Evolutionary conservation across 257 asterid genomes (phyloP).

Genomic region (Przewalskia tangutica): DNA sequence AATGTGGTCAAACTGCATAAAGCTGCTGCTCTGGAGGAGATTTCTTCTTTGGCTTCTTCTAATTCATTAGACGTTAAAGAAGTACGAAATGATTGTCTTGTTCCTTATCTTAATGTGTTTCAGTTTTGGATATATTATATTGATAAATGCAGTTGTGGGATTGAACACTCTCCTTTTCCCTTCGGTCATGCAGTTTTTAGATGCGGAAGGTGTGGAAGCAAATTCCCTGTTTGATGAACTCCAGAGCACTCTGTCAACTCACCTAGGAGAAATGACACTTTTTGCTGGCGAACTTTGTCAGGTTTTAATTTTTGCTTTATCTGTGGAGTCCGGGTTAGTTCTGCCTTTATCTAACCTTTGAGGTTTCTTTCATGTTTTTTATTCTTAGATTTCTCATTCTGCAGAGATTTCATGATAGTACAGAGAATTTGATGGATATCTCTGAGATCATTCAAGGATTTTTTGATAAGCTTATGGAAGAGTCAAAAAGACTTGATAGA

Average conservation of each 20-base stretch:
- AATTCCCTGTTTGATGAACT: slow-evolving; percentile 53
- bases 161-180: not conserved
- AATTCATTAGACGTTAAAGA: slow-evolving; percentile 42
- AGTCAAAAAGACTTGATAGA: slow-evolving; percentile 30
- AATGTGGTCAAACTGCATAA: slow-evolving; percentile 67
- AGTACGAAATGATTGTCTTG: slow-evolving; percentile 27
- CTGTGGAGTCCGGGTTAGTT: not conserved
- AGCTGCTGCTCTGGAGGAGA: slow-evolving; percentile 60
- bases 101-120: not conserved
- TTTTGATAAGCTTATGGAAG: slow-evolving; percentile 32
- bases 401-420: slow-evolving; percentile 39
- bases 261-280: slow-evolving; percentile 56
- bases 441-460: slow-evolving; percentile 29
- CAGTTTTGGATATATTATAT: not conserved
- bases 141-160: slow-evolving; percentile 1
- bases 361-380: not conserved
- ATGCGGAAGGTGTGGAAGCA: slow-evolving; percentile 42
- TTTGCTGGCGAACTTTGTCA: slow-evolving; percentile 73
- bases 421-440: slow-evolving; percentile 27
- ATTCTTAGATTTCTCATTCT: slow-evolving; percentile 3
- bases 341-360: not conserved
- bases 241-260: slow-evolving; percentile 44
- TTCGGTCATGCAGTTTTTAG: slow-evolving; percentile 39
- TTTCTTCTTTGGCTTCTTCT: slow-evolving; percentile 44
- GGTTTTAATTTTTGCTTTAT: slow-evolving; percentile 27